Evolutionary conservation across 352 stramenopile genomes (phyloP).

Genomic region (Thalassiosira oceanica): DNA sequence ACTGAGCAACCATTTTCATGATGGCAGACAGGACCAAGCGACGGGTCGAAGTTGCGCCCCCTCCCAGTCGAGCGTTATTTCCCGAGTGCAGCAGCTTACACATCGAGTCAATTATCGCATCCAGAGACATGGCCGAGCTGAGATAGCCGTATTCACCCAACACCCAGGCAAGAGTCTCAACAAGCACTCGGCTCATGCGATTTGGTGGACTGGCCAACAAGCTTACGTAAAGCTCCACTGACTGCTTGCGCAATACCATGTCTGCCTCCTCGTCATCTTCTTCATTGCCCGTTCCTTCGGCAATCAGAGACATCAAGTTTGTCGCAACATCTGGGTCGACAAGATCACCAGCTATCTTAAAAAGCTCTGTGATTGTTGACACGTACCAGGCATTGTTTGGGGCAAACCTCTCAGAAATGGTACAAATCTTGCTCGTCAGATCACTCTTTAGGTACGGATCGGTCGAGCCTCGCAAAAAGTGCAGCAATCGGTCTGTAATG

Average conservation of each 20-base stretch:
- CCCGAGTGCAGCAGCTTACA: conserved; percentile 87
- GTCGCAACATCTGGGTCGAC: conserved; percentile 95
- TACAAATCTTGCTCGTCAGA: conserved; percentile 95
- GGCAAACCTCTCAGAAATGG: conserved; percentile 95
- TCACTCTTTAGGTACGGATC: conserved; percentile 97
- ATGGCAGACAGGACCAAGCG: conserved; percentile 94
- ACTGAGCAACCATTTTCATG: conserved; percentile 97
- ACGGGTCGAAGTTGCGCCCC: conserved; percentile 83
- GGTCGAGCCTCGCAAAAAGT: conserved; percentile 92
- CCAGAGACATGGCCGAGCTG: conserved; percentile 88
- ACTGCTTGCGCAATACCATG: conserved; percentile 93
- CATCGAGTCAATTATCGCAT: conserved; percentile 93
- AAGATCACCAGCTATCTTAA: conserved; percentile 89
- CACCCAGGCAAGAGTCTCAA: conserved; percentile 97
- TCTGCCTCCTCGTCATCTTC: conserved; percentile 86
- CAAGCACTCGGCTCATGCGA: conserved; percentile 91
- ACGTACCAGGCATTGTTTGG: conserved; percentile 99
- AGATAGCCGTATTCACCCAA: conserved; percentile 99
- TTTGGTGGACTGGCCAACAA: conserved; percentile 87
- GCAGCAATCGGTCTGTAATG: conserved; percentile 96
- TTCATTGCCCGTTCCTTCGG: conserved; percentile 94
- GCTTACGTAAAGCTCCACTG: conserved; percentile 95
- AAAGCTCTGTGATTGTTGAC: conserved; percentile 92
- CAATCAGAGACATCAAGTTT: conserved; percentile 97
- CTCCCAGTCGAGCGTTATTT: conserved; percentile 63